Evolutionary conservation across 2,329 filamentous ascomycete genomes (phyloP).

Genomic region (Cercospora sp.): DNA sequence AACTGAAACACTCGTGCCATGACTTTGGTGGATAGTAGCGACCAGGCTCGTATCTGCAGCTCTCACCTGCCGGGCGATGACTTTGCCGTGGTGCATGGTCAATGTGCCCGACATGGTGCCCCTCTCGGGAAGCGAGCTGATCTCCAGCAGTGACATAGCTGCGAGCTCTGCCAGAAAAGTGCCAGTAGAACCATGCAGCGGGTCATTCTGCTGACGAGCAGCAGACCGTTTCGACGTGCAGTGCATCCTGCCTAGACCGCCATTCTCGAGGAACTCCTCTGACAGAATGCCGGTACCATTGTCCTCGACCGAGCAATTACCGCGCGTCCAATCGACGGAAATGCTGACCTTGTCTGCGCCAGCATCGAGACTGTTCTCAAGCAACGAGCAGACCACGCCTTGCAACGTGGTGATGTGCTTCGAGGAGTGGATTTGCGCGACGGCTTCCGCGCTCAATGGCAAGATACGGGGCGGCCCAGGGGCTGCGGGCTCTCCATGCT

Average conservation of each 20-base stretch:
- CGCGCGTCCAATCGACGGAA: conserved; percentile 71
- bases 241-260: conserved; percentile 65
- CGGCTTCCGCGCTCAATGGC: conserved; percentile 32
- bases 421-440: conserved; percentile 78
- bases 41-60: not conserved
- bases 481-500: conserved; percentile 11
- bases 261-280: conserved; percentile 67
- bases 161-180: conserved; percentile 76
- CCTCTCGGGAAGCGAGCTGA: conserved; percentile 68
- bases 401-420: conserved; percentile 74
- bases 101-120: conserved; percentile 65
- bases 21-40: conserved; percentile 3
- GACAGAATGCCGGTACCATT: conserved; percentile 77
- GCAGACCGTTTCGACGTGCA: conserved; percentile 72
- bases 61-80: conserved; percentile 65
- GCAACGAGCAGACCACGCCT: conserved; percentile 67
- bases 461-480: conserved; percentile 25
- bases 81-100: conserved; percentile 67
- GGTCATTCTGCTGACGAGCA: conserved; percentile 35
- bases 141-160: conserved; percentile 71
- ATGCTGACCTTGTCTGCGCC: conserved; percentile 67
- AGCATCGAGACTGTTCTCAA: conserved; percentile 86
- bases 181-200: conserved; percentile 67
- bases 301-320: conserved; percentile 79
- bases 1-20: conserved; percentile 73